Percentiles rank a stretch among this genome's conserved stretches.
phyloP scores from a whole-genome alignment of 345 rosid species.

The Syzygium aromaticum region DNA sequence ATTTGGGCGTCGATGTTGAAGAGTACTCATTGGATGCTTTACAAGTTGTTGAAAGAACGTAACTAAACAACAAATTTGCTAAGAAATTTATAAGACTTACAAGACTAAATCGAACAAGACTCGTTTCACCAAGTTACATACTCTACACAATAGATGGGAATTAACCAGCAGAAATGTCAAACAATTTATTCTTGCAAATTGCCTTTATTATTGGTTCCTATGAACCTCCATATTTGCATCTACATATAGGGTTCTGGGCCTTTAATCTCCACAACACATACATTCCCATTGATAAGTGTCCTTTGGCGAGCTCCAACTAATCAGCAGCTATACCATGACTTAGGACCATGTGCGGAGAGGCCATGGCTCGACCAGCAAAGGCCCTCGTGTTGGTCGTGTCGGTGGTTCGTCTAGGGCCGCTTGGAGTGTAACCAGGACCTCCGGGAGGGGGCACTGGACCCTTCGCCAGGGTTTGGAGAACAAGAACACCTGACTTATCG shows the following conservation, averaged over 20 bases:
- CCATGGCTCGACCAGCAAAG: background rate
- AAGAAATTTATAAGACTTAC: background rate
- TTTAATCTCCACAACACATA: background rate
- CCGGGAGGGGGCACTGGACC: background rate
- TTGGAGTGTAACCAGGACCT: background rate
- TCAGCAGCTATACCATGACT: background rate
- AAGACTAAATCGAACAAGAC: background rate
- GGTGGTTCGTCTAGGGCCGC: no score
- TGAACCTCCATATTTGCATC: background rate
- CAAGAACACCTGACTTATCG: background rate
- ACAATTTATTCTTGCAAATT: background rate
- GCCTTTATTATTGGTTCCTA: background rate
- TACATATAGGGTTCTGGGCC: background rate
- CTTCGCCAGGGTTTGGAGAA: background rate
- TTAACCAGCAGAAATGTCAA: background rate
- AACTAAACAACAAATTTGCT: background rate
- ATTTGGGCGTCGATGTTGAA: background rate
- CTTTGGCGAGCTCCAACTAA: background rate
- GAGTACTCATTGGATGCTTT: background rate
- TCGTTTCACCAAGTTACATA: background rate
- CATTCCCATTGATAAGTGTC: background rate
- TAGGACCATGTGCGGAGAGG: background rate
- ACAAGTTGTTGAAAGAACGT: background rate
- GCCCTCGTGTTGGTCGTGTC: background rate
- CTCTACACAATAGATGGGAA: background rate